Base-by-base conservation (phyloP, 2,329 filamentous ascomycete genomes). In the Fusarium hostae region DNA sequence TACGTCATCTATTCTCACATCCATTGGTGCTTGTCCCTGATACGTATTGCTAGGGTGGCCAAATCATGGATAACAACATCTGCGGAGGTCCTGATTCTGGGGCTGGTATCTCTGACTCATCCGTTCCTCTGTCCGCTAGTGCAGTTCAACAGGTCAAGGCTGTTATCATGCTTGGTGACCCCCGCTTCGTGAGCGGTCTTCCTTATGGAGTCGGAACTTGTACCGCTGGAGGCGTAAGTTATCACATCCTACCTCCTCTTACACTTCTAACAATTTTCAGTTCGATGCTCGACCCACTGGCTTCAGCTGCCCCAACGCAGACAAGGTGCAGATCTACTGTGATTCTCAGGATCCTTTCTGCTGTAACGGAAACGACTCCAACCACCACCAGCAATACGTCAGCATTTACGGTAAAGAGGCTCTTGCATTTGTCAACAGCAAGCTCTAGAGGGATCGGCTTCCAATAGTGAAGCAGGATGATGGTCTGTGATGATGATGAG, bases 161-260 rank as follows among this genome's bases (percentile, higher is more conserved):
- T 0, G 88, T 86, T 18, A 90, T 92, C 71, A 88, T 91, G 77
- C 87, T 91, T 85, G 90, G 90, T 10, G 86, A 90, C 74, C 90
- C 90, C 6, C 84, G 89, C 63, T 87, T 88, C 73, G 81, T 84
- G 11, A 78, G 80, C 9, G 89, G 88, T 0, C 79, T 89, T 35
- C 77, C 88, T 0, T 91, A 90, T 76, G 85, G 88, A 58, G 87
- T 90, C 41, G 89, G 89, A 16, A 90, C 88, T 1, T 90, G 88
- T 79, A 81, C 74, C 16, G 83, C 85, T 20, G 81, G 84, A 59
- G 89, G 89, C 5, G 89, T 90, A 84, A 82, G 87, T 79, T 1
- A 28, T 15, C 5, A 0, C 6, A 6, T 0, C 1, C 5, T 1
- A 0, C 2, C 0, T 7, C 0, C 18, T n/a, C 1, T 5, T 6